These are phyloP conservation scores for Trichoderma arundinaceum DNA, from an alignment of 2,329 filamentous ascomycete species.

Conservation along the genomic window DNA sequence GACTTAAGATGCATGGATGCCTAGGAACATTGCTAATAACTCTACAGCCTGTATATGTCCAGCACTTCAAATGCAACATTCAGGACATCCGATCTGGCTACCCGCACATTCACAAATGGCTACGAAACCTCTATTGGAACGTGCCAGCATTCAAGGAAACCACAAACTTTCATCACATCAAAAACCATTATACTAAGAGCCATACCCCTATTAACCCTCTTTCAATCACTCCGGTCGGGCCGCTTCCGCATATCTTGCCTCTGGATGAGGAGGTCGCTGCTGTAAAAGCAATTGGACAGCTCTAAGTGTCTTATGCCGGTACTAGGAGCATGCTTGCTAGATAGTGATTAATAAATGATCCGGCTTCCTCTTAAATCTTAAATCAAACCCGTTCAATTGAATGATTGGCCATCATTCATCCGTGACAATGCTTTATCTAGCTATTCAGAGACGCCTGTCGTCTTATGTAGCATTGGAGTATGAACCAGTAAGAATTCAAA, in stretches of 20 bases:
- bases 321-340: constrained; percentile 1
- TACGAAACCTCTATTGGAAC: constrained; percentile 84
- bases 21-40: neutral
- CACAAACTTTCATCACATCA: constrained; percentile 93
- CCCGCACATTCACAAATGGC: constrained; percentile 77
- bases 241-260: constrained; percentile 77
- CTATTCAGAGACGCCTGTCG: neutral
- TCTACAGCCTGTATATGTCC: constrained; percentile 69
- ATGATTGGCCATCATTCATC: neutral
- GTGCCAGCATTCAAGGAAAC: constrained; percentile 76
- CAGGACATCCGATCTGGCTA: constrained; percentile 83
- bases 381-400: constrained; percentile 1
- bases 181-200: constrained; percentile 69
- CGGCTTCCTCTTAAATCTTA: neutral
- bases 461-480: too few relatives aligned
- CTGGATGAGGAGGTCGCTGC: constrained; percentile 76
- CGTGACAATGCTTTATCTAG: neutral
- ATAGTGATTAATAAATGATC: neutral
- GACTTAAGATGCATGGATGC: neutral
- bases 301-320: neutral
- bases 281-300: constrained; percentile 42
- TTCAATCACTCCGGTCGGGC: constrained; percentile 82
- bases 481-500: neutral
- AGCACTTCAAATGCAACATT: constrained; percentile 86
- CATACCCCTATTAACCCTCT: constrained; percentile 68